A percentile compares a stretch with the other conserved stretches of the same genome.
Evolutionary conservation across 768 basidiomycete species (phyloP).

Genomic region (Mycena latifolia): DNA sequence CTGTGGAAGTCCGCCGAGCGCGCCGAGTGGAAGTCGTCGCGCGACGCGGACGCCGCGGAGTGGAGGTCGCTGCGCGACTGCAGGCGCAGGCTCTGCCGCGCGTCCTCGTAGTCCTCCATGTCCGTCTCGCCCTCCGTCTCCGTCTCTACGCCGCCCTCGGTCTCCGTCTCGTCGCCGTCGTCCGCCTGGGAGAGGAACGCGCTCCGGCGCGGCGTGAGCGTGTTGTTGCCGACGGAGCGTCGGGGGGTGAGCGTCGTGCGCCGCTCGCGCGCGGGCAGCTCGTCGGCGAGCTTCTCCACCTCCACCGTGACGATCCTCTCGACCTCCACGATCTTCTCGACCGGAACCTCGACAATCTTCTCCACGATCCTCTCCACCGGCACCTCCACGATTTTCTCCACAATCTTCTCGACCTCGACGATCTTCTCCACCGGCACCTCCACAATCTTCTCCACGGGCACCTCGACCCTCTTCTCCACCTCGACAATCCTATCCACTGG

Average conservation of each 20-base stretch:
- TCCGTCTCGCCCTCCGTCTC: slow-evolving; percentile 70
- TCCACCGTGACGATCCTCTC: background rate
- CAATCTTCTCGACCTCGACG: slow-evolving; percentile 6
- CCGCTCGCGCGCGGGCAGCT: slow-evolving; percentile 23
- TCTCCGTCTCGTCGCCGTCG: slow-evolving; percentile 66
- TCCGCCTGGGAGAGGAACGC: slow-evolving; percentile 11
- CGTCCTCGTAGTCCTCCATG: slow-evolving; percentile 82
- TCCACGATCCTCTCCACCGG: slow-evolving; percentile 51
- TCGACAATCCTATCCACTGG: background rate
- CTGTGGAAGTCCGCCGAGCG: slow-evolving; percentile 36
- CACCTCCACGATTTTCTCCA: slow-evolving; percentile 22
- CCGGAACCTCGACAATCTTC: background rate
- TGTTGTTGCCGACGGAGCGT: slow-evolving; percentile 56
- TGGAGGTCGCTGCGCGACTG: slow-evolving; percentile 27
- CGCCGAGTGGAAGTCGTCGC: slow-evolving; percentile 7
- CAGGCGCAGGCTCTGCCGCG: slow-evolving; percentile 67
- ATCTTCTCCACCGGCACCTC: background rate
- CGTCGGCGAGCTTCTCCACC: background rate
- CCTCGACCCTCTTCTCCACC: background rate
- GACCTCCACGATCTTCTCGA: background rate
- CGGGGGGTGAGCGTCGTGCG: slow-evolving; percentile 42
- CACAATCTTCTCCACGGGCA: background rate
- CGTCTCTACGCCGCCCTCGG: slow-evolving; percentile 45
- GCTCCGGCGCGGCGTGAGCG: slow-evolving; percentile 45
- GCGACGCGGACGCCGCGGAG: background rate